Conservation (phyloP, 495 filamentous ascomycete genomes). For the Massariosphaeria phaeospora region DNA sequence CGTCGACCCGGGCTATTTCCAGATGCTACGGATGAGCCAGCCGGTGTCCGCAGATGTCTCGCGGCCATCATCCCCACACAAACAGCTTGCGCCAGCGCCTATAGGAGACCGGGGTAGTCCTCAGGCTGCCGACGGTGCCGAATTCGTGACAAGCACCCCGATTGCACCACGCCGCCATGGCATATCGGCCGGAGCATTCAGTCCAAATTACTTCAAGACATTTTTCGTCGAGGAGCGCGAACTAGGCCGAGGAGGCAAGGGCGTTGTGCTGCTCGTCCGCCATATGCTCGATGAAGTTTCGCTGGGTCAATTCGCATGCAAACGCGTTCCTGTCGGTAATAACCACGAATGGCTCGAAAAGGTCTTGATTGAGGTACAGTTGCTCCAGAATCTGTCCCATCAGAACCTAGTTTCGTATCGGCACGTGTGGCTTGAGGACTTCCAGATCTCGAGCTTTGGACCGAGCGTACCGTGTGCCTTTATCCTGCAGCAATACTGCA, state of each 20-base stretch:
- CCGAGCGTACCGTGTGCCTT: slow-evolving; percentile 93
- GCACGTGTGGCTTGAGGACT: slow-evolving; percentile 93
- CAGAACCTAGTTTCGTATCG: slow-evolving; percentile 96
- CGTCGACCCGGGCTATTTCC: slow-evolving; percentile 87
- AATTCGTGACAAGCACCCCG: slow-evolving; percentile 51
- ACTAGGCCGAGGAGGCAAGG: slow-evolving; percentile 86
- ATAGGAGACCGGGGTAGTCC: not conserved
- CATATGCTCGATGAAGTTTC: slow-evolving; percentile 84
- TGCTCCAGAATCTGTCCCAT: slow-evolving; percentile 85
- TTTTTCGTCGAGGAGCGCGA: slow-evolving; percentile 87
- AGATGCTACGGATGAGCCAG: slow-evolving; percentile 69
- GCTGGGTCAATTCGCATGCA: slow-evolving; percentile 91
- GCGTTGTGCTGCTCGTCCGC: slow-evolving; percentile 84
- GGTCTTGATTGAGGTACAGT: slow-evolving; percentile 84
- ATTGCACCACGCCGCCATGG: slow-evolving; percentile 51
- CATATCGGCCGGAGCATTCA: slow-evolving; percentile 82
- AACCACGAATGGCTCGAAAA: slow-evolving; percentile 96
- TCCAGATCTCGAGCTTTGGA: slow-evolving; percentile 72
- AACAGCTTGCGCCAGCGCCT: slow-evolving; percentile 49
- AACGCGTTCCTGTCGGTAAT: slow-evolving; percentile 88
- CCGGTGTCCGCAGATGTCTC: slow-evolving; percentile 50
- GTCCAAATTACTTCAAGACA: slow-evolving; percentile 79
- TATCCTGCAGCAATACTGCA: slow-evolving; percentile 97
- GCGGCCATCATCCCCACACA: slow-evolving; percentile 49
- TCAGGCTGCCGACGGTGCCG: slow-evolving; percentile 41